Conservation (phyloP, 73 alveolate species). For the Uronychia binucleata region DNA sequence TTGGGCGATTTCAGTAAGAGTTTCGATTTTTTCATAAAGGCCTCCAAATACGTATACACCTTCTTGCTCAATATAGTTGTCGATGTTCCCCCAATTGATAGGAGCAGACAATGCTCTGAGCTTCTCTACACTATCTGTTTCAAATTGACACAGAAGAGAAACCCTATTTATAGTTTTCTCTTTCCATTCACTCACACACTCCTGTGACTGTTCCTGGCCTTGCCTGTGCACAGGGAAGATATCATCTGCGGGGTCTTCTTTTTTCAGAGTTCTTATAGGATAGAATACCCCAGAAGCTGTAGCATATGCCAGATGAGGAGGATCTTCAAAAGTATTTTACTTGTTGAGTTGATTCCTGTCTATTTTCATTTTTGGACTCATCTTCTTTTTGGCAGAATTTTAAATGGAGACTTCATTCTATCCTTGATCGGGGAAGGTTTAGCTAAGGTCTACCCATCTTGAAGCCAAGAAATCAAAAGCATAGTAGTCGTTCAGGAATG, state of each 20-base stretch:
- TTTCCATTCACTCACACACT: too few species aligned
- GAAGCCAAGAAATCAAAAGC: not conserved
- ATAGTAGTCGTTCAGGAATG: not conserved
- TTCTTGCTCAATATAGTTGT: not conserved
- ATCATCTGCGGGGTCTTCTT: too few species aligned
- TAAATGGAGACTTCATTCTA: too few species aligned
- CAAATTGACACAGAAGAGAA: too few species aligned
- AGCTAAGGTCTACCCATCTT: not conserved
- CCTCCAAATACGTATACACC: not conserved
- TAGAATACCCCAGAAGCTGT: not conserved
- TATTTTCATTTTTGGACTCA: not conserved
- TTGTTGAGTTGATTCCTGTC: not conserved
- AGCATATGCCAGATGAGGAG: not conserved
- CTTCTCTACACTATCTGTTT: too few species aligned
- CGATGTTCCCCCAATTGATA: not conserved
- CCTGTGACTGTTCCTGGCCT: too few species aligned
- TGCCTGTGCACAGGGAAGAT: too few species aligned
- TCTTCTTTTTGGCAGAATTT: too few species aligned
- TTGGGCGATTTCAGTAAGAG: not conserved
- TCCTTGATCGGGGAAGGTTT: too few species aligned
- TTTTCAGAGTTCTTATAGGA: not conserved
- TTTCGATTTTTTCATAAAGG: not conserved
- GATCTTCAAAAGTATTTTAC: not conserved
- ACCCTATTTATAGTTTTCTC: too few species aligned
- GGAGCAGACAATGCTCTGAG: not conserved